These are phyloP conservation scores for Tuber borchii DNA, from an alignment of 495 filamentous ascomycete genomes.

Conservation along the genomic window DNA sequence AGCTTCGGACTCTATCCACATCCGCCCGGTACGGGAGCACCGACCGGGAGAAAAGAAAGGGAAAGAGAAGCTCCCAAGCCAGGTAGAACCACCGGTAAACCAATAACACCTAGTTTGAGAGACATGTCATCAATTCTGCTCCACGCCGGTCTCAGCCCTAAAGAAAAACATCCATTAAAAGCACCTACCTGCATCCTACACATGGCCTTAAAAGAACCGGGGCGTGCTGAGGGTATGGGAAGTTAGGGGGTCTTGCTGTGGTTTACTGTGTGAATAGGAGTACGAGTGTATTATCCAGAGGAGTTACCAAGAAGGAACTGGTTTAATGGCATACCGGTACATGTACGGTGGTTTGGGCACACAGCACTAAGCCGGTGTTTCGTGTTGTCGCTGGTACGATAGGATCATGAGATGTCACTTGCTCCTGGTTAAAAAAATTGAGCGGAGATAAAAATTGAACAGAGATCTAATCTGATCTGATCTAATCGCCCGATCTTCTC, in stretches of 20 bases:
- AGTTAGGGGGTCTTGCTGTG: too few relatives aligned
- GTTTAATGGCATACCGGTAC: neutral
- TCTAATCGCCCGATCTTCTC: constrained; percentile 20
- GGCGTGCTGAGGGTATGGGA: too few relatives aligned
- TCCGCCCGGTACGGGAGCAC: neutral
- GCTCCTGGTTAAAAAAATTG: too few relatives aligned
- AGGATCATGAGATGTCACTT: neutral
- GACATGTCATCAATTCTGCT: neutral
- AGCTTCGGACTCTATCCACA: neutral
- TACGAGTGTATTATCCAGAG: neutral
- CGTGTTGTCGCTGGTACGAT: neutral
- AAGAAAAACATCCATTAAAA: neutral
- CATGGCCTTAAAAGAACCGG: neutral
- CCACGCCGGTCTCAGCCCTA: neutral
- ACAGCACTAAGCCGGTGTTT: neutral
- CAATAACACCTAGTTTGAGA: neutral
- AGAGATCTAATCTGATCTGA: constrained; percentile 5
- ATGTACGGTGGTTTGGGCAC: neutral
- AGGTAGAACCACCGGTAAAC: neutral
- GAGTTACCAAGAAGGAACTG: neutral
- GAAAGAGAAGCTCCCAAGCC: neutral
- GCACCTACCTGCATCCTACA: neutral
- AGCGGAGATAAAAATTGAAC: too few relatives aligned
- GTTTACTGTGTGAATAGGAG: too few relatives aligned
- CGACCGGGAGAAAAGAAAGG: too few relatives aligned